Conservation (phyloP, 2,329 filamentous ascomycete species). For the Trichoderma citrinoviride region DNA sequence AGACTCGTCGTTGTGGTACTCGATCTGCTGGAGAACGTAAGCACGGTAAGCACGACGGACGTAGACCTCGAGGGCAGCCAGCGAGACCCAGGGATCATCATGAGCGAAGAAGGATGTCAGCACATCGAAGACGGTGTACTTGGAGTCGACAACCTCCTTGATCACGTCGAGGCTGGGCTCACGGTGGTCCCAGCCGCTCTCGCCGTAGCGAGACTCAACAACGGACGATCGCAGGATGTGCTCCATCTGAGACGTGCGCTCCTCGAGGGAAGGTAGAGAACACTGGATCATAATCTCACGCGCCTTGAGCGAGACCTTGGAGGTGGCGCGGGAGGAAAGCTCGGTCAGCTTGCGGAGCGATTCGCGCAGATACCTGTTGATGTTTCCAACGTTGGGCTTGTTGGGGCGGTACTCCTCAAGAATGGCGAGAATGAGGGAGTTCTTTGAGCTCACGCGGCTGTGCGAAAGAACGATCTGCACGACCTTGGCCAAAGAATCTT, state of each 20-base stretch:
- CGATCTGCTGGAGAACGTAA: constrained; percentile 83
- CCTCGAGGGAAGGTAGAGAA: constrained; percentile 90
- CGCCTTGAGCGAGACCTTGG: constrained; percentile 96
- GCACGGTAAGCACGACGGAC: constrained; percentile 95
- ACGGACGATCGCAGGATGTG: constrained; percentile 96
- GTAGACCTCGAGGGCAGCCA: constrained; percentile 94
- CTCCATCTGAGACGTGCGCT: constrained; percentile 95
- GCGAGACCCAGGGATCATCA: constrained; percentile 87
- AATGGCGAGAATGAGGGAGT: constrained; percentile 86
- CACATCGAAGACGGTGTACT: constrained; percentile 97
- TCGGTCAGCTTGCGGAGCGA: constrained; percentile 84
- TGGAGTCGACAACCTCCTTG: constrained; percentile 97
- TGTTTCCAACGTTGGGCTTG: constrained; percentile 83
- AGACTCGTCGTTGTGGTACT: constrained; percentile 80
- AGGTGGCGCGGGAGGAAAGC: constrained; percentile 72
- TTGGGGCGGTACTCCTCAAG: constrained; percentile 94
- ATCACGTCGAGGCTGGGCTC: constrained; percentile 87
- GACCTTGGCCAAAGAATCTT: constrained; percentile 82
- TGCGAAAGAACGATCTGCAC: constrained; percentile 90
- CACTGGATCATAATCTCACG: constrained; percentile 97
- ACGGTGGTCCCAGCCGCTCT: constrained; percentile 94
- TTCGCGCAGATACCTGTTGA: constrained; percentile 82
- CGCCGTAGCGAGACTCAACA: constrained; percentile 93
- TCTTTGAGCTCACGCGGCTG: constrained; percentile 89
- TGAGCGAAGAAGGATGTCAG: constrained; percentile 93